Conservation (phyloP, 805 yeast genomes). For the Geotrichum ghanense region DNA sequence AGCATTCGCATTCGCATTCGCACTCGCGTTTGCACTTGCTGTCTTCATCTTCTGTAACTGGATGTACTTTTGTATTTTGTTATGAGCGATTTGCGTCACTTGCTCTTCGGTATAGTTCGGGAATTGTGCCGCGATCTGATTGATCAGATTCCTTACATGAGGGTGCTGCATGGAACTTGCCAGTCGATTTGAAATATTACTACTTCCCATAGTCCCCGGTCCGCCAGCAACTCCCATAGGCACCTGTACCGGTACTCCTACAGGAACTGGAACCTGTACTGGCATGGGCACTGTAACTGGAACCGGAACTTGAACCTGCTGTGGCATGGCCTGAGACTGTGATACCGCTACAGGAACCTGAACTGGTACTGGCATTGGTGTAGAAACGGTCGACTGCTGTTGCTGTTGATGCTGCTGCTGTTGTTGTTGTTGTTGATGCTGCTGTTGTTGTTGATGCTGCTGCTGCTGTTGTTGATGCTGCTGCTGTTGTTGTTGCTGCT, state of each 20-base stretch:
- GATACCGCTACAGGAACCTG: too few species aligned
- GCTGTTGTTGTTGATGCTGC: constrained; percentile 15
- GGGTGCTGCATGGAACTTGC: background rate
- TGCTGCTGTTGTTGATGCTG: constrained; percentile 14
- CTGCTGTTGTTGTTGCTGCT: constrained; percentile 17
- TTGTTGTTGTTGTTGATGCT: constrained; percentile 15
- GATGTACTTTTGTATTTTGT: background rate
- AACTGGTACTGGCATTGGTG: too few species aligned
- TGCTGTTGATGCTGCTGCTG: background rate
- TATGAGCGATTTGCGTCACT: background rate
- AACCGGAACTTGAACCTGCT: too few species aligned
- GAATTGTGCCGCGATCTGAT: background rate
- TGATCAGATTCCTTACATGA: background rate
- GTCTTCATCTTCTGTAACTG: background rate
- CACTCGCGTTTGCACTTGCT: too few species aligned
- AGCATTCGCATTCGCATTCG: too few species aligned
- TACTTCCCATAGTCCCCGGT: background rate
- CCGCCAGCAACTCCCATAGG: too few species aligned
- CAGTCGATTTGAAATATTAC: background rate
- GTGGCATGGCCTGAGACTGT: too few species aligned
- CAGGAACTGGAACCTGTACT: too few species aligned
- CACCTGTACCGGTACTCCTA: too few species aligned
- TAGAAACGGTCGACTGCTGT: background rate
- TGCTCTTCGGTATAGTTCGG: background rate
- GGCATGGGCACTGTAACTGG: too few species aligned